Conservation (phyloP, 352 stramenopile genomes). For the Phytophthora citrophthora region DNA sequence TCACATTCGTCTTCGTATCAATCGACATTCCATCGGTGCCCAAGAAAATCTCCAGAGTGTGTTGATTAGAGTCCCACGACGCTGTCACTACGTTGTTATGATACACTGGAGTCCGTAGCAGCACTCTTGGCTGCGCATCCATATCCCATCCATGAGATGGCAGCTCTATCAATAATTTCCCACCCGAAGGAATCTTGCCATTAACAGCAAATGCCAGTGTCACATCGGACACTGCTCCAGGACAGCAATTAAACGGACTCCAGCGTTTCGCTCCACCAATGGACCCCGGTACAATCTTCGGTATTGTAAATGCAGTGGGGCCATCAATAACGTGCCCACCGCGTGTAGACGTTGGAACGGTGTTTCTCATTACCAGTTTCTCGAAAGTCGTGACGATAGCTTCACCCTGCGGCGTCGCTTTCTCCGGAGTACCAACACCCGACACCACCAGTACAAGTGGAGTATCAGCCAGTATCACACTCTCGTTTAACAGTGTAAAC, state of each 20-base stretch:
- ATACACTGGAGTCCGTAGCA: conserved; percentile 42
- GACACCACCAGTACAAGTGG: conserved; percentile 54
- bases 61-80: conserved; percentile 53
- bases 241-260: conserved; percentile 68
- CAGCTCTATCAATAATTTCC: conserved; percentile 62
- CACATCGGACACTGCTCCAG: conserved; percentile 55
- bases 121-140: conserved; percentile 46
- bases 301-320: conserved; percentile 48
- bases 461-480: conserved; percentile 43
- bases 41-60: conserved; percentile 62
- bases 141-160: conserved; percentile 67
- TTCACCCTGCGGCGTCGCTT: conserved; percentile 53
- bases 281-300: conserved; percentile 57
- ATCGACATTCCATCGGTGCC: conserved; percentile 28
- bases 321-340: conserved; percentile 75
- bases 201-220: conserved; percentile 54
- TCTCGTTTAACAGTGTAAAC: conserved; percentile 55
- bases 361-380: conserved; percentile 61
- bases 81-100: conserved; percentile 38
- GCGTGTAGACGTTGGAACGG: conserved; percentile 56
- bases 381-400: conserved; percentile 65
- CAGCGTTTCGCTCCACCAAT: conserved; percentile 52
- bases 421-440: conserved; percentile 62
- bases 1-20: conserved; percentile 40
- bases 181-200: conserved; percentile 44